Evolutionary conservation across 768 basidiomycete genomes (phyloP), one percentile per base, ranked within the genome.

Genomic region (Russula abietina): DNA sequence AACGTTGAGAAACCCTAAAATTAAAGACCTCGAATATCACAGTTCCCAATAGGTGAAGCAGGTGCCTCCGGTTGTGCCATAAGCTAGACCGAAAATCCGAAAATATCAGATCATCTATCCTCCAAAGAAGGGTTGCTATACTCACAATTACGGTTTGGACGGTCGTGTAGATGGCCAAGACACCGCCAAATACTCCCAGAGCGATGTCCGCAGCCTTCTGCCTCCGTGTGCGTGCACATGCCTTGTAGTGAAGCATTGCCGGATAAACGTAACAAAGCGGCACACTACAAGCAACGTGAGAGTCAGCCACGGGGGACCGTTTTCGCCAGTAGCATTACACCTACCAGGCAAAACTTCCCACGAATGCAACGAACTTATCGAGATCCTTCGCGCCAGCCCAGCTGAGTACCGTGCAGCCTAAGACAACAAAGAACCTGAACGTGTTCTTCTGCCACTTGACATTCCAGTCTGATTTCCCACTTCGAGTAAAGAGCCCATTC

Each of bases 401-500:
- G 70, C 87, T 89, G 69, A 98, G 77, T 51, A 79, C 79, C n/a
- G 91, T 91, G 73, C 93, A 93, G 63, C 89, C 72, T 71, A 89
- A 77, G 65, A 98, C 85, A 69, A 88, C 75, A 32, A 77, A 76
- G 68, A 89, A 93, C 55, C 87, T 82, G 74, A 94, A 85, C n/a
- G 83, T 75, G 70, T 98, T 99, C 85, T 99, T 99, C 69, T 85
- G 79, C 97, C 96, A 98, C 73, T 99, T 98, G 72, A 98, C 89
- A 60, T 83, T 80, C 38, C 77, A 67, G 72, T 93, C 81, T 56
- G 73, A 79, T 73, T 98, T 98, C 53, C 97, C 97, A 68, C 90
- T 93, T 54, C 82, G 82, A 50, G 85, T 85, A 73, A 98, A 98
- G 32, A 98, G 70, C 4, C 91, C 95, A 71, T 98, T 96, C 80